Conservation (phyloP, 495 filamentous ascomycete species). For the Aspergillus sclerotiicarbonarius region DNA sequence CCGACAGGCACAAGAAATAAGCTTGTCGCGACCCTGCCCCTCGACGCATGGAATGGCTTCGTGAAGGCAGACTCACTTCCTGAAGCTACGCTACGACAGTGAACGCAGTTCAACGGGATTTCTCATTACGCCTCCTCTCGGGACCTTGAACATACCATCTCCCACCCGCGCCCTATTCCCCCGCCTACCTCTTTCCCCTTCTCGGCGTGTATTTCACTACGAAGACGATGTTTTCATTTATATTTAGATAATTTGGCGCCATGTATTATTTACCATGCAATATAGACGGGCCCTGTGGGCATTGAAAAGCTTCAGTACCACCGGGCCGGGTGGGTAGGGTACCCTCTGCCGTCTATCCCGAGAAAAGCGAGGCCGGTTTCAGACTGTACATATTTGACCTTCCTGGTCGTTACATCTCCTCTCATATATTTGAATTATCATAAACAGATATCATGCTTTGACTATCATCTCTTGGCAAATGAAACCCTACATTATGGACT, state of each 20-base stretch:
- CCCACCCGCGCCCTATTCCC: slow-evolving; percentile 1
- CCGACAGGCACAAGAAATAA: slow-evolving; percentile 69
- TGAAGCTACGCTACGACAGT: background rate
- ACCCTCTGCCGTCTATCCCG: background rate
- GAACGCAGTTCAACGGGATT: background rate
- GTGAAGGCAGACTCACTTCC: background rate
- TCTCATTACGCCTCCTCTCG: background rate
- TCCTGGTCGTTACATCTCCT: slow-evolving; percentile 14
- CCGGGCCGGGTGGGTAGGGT: background rate
- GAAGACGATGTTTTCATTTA: slow-evolving; percentile 12
- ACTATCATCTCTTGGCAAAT: background rate
- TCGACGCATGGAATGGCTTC: background rate
- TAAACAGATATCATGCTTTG: background rate
- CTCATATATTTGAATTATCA: slow-evolving; percentile 1
- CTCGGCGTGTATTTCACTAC: slow-evolving; percentile 12
- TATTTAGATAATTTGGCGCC: slow-evolving; percentile 12
- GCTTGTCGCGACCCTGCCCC: slow-evolving; percentile 5
- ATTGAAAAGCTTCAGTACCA: slow-evolving; percentile 10
- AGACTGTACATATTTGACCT: slow-evolving; percentile 7
- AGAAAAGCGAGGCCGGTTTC: background rate
- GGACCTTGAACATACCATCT: background rate
- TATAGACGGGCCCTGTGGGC: slow-evolving; percentile 27
- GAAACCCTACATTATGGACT: too few relatives aligned
- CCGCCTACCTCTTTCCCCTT: slow-evolving; percentile 13
- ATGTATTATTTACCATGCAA: slow-evolving; percentile 34